Percentiles rank a stretch among this genome's conserved stretches.
phyloP scores from a whole-genome alignment of 768 basidiomycete species.

The Sarcodon sp. region DNA sequence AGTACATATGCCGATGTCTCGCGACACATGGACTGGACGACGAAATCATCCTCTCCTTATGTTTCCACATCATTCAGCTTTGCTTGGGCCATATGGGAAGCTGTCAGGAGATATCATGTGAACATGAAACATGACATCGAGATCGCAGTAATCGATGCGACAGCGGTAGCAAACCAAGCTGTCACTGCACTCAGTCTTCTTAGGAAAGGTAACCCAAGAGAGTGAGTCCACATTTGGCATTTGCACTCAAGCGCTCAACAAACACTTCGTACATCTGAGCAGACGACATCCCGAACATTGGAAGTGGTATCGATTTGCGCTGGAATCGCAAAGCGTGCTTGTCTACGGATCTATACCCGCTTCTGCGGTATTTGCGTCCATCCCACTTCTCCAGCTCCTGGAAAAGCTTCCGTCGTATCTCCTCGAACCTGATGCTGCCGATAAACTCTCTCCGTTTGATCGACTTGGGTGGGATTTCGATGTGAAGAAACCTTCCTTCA shows the following conservation, averaged over 20 bases:
- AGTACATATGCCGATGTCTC: constrained; percentile 49
- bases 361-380: constrained; percentile 52
- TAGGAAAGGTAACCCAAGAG: constrained; percentile 31
- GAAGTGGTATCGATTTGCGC: constrained; percentile 67
- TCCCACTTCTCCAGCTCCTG: constrained; percentile 53
- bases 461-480: constrained; percentile 40
- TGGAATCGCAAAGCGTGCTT: constrained; percentile 68
- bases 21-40: constrained; percentile 69
- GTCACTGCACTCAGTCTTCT: constrained; percentile 57
- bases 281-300: constrained; percentile 54
- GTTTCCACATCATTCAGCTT: constrained; percentile 74
- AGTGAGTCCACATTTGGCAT: constrained; percentile 29
- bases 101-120: constrained; percentile 56
- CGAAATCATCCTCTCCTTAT: constrained; percentile 53
- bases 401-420: constrained; percentile 67
- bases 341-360: constrained; percentile 57
- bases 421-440: constrained; percentile 20
- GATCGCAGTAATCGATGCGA: constrained; percentile 69
- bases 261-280: constrained; percentile 4
- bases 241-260: not conserved
- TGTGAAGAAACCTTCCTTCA: constrained; percentile 47
- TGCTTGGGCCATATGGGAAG: constrained; percentile 76
- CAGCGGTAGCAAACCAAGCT: constrained; percentile 39
- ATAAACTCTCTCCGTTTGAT: constrained; percentile 23
- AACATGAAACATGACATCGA: constrained; percentile 66